Evolutionary conservation across 1,139 yeast species (phyloP).

Genomic region (Scheffersomyces parashehatae): DNA sequence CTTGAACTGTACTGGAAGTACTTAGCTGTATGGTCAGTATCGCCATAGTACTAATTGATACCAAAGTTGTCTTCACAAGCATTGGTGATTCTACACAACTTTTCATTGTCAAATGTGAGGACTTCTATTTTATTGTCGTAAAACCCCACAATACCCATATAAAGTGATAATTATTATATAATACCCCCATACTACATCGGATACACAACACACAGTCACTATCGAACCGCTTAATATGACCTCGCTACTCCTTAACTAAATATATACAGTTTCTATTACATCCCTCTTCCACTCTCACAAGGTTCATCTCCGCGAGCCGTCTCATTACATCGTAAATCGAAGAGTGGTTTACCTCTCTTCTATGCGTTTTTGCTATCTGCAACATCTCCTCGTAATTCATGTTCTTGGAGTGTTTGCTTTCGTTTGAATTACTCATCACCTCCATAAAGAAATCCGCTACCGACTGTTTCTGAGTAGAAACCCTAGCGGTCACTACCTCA

Average conservation of each 20-base stretch:
- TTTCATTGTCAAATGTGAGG: too few relatives aligned
- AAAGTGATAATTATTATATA: too few relatives aligned
- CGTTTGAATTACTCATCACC: neutral
- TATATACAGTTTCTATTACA: slow-evolving; percentile 22
- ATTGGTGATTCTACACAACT: too few relatives aligned
- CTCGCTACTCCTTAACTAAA: slow-evolving; percentile 6
- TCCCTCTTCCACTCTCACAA: slow-evolving; percentile 28
- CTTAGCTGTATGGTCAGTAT: too few relatives aligned
- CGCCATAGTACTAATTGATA: too few relatives aligned
- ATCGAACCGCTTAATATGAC: too few relatives aligned
- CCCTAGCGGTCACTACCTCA: slow-evolving; percentile 30
- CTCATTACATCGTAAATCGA: slow-evolving; percentile 19
- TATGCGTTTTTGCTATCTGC: slow-evolving; percentile 10
- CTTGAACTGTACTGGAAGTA: too few relatives aligned
- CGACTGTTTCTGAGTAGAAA: slow-evolving; percentile 17
- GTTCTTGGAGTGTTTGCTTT: neutral
- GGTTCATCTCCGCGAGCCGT: slow-evolving; percentile 31
- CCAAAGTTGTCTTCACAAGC: too few relatives aligned
- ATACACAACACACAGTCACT: too few relatives aligned
- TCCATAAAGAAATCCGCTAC: slow-evolving; percentile 15
- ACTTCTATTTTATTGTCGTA: too few relatives aligned
- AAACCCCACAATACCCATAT: too few relatives aligned
- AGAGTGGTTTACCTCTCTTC: slow-evolving; percentile 3
- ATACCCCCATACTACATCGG: too few relatives aligned
- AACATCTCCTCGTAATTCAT: slow-evolving; percentile 19